Conservation (phyloP, 192 early-diverging fungal species). For the Coemansia sp. region DNA sequence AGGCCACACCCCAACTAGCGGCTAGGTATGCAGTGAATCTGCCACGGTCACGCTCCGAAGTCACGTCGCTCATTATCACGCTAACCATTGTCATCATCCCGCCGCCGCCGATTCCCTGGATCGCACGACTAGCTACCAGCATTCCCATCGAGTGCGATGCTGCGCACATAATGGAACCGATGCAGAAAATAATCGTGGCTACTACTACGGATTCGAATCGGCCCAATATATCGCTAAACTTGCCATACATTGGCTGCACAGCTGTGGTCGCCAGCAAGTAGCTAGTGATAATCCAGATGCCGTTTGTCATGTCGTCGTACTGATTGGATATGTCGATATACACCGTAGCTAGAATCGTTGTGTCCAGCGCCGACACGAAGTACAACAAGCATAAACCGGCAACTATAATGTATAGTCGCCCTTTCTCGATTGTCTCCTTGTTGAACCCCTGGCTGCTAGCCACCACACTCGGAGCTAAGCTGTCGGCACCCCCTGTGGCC, state of each 20-base stretch:
- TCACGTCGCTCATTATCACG: slow-evolving; percentile 68
- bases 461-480: slow-evolving; percentile 8
- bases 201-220: slow-evolving; percentile 57
- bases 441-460: slow-evolving; percentile 19
- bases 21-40: slow-evolving; percentile 62
- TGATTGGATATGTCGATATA: slow-evolving; percentile 62
- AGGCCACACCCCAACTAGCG: slow-evolving; percentile 58
- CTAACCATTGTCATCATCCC: slow-evolving; percentile 65
- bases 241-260: slow-evolving; percentile 78
- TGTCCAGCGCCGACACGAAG: slow-evolving; percentile 69
- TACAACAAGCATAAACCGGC: slow-evolving; percentile 44
- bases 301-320: slow-evolving; percentile 59
- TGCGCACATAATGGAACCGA: slow-evolving; percentile 59
- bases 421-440: slow-evolving; percentile 21
- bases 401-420: slow-evolving; percentile 16
- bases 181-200: slow-evolving; percentile 54
- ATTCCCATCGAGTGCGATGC: slow-evolving; percentile 61
- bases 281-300: slow-evolving; percentile 79
- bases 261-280: slow-evolving; percentile 72
- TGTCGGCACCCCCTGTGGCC: background rate
- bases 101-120: slow-evolving; percentile 72
- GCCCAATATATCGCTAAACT: slow-evolving; percentile 83
- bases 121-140: slow-evolving; percentile 67
- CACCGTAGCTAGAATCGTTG: slow-evolving; percentile 75
- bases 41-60: slow-evolving; percentile 61